Evolutionary conservation across 176 grass and related monocot genomes (phyloP), one percentile per base, ranked within the genome.

Genomic region (Themeda triandra): DNA sequence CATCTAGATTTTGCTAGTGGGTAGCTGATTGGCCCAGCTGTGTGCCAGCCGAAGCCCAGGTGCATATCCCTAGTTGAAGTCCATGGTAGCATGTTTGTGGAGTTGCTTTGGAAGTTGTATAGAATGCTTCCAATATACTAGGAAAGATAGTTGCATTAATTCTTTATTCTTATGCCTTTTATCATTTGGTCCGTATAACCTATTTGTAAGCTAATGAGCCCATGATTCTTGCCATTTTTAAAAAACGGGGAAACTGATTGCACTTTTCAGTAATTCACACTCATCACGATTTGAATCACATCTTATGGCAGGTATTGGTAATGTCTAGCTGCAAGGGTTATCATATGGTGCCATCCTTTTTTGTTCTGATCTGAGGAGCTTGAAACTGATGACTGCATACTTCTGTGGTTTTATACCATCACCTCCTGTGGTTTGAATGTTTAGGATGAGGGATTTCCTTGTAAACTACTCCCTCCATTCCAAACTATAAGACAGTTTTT

Each of bases 291-390:
- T 63, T 42, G 29, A 80, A 71, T 74, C 24, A 63, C 63, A 77
- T 84, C 21, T 62, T 32, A 83, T 83, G 60, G 40, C 76, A 87
- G 75, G 75, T 63, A 14, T 48, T 51, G 25, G 27, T 70, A 69
- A 53, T 44, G 40, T 69, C 51, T 35, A 25, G 14, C 39, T 30
- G 25, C 36, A 87, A 90, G 84, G 75, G 80, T 81, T 76, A 87
- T 86, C 66, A 67, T 68, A 86, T 63, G 14, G 69, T 49, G 63
- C 27, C 62, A 69, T 48, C 69, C 30, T 28, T 27, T 41, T 65
- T 75, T 67, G 32, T 45, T n/a, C 84, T 19, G 66, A 66, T 24
- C n/a, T 62, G 10, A 60, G 82, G 19, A 80, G 8, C 40, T 46
- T 66, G 37, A 87, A 53, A 90, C 66, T 79, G 65, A 46, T 67